Evolutionary conservation across 345 rosid genomes (phyloP).

Genomic region (Barbarea vulgaris): DNA sequence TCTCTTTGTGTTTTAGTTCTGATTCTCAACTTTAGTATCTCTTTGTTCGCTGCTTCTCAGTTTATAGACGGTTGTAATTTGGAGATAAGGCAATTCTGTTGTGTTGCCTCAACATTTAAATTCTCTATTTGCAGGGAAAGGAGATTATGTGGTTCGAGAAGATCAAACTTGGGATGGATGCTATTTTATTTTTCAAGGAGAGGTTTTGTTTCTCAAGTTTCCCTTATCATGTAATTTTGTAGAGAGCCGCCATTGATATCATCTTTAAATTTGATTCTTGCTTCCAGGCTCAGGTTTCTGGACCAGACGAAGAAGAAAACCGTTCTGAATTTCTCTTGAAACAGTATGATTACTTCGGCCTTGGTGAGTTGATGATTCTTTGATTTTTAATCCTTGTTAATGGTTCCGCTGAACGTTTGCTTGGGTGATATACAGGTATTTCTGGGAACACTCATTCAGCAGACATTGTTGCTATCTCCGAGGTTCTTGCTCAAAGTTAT

Average conservation of each 20-base stretch:
- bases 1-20: neutral
- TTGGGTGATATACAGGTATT: conserved; percentile 47
- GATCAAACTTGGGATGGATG: conserved; percentile 82
- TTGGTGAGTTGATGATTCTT: conserved; percentile 50
- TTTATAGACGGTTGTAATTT: too few species aligned
- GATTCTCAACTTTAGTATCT: neutral
- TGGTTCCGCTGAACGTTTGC: neutral
- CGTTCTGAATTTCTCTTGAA: conserved; percentile 75
- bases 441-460: conserved; percentile 57
- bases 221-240: neutral
- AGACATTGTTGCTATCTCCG: conserved; percentile 73
- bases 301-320: conserved; percentile 60
- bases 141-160: conserved; percentile 69
- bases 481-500: conserved; percentile 49
- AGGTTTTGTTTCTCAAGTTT: conserved; percentile 49
- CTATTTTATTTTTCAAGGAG: conserved; percentile 86
- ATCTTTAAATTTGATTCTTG: neutral
- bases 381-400: neutral
- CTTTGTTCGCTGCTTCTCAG: neutral
- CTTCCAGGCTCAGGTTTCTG: conserved; percentile 78
- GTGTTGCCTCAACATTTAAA: neutral
- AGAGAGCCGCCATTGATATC: neutral
- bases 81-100: neutral
- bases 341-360: conserved; percentile 84
- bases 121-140: conserved; percentile 53